Percentiles rank a stretch among this genome's conserved stretches.
Conservation (phyloP, 768 basidiomycete species). For the Leccinellum luteum region DNA sequence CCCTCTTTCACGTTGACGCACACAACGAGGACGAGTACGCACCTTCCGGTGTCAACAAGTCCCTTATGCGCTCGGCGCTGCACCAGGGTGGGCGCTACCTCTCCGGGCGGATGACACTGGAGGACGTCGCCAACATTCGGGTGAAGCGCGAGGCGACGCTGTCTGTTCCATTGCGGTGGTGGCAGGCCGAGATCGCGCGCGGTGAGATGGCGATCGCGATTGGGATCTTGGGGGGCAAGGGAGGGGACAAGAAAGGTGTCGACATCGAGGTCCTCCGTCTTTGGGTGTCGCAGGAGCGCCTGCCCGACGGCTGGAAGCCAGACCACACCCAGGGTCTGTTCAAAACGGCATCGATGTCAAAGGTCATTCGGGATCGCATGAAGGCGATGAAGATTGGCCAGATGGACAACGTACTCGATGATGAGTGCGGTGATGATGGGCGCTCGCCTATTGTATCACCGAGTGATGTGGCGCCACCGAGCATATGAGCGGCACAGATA, state of each 20-base stretch:
- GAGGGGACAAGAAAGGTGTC: constrained; percentile 39
- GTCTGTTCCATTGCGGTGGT: constrained; percentile 31
- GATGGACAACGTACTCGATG: constrained; percentile 21
- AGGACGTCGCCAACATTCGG: constrained; percentile 47
- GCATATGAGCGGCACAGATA: neutral
- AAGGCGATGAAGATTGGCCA: constrained; percentile 12
- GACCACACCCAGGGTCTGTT: constrained; percentile 32
- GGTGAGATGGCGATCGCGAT: constrained; percentile 67
- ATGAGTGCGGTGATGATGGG: constrained; percentile 13
- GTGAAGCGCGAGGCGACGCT: constrained; percentile 48
- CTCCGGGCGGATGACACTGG: constrained; percentile 26
- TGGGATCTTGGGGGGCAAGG: constrained; percentile 41
- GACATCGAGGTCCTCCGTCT: constrained; percentile 44
- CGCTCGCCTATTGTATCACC: constrained; percentile 1
- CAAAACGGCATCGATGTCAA: constrained; percentile 25
- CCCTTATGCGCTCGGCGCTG: constrained; percentile 40
- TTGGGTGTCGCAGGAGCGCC: constrained; percentile 54
- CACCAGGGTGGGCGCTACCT: constrained; percentile 33
- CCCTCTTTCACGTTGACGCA: constrained; percentile 50
- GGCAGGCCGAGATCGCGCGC: constrained; percentile 60
- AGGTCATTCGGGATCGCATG: constrained; percentile 29
- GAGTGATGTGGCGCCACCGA: neutral
- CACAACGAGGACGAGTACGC: constrained; percentile 45
- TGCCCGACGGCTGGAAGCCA: constrained; percentile 43
- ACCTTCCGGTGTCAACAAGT: constrained; percentile 40